Conservation (phyloP, 495 filamentous ascomycete genomes). For the Annulohypoxylon bovei region DNA sequence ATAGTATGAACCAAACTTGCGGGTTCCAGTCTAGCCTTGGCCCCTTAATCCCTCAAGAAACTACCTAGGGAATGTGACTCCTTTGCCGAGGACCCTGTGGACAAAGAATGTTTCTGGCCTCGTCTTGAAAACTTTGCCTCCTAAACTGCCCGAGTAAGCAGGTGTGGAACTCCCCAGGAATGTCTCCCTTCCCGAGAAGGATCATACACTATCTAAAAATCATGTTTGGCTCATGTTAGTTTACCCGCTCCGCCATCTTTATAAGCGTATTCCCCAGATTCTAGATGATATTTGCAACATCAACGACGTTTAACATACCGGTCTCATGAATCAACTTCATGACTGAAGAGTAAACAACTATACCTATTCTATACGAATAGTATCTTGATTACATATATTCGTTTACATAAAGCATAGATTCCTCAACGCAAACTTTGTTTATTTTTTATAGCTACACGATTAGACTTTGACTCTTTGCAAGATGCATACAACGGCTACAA, state of each 20-base stretch:
- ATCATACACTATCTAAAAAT: neutral
- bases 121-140: neutral
- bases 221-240: neutral
- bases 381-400: neutral
- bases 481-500: conserved; percentile 7
- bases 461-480: neutral
- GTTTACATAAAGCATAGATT: neutral
- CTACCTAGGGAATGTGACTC: neutral
- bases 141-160: conserved; percentile 6
- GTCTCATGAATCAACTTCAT: conserved; percentile 21
- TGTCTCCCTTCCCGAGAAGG: neutral
- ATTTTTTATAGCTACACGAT: neutral
- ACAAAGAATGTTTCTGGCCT: neutral
- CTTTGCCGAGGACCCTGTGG: neutral
- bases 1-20: neutral
- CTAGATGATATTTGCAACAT: neutral
- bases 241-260: neutral
- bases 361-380: conserved; percentile 6
- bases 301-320: conserved; percentile 6
- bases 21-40: neutral
- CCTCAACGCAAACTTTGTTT: neutral
- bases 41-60: neutral
- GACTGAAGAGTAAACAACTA: neutral
- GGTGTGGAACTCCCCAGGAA: neutral
- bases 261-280: neutral